Evolutionary conservation across 2,329 filamentous ascomycete genomes (phyloP).

Genomic region (Byssothecium circinans): DNA sequence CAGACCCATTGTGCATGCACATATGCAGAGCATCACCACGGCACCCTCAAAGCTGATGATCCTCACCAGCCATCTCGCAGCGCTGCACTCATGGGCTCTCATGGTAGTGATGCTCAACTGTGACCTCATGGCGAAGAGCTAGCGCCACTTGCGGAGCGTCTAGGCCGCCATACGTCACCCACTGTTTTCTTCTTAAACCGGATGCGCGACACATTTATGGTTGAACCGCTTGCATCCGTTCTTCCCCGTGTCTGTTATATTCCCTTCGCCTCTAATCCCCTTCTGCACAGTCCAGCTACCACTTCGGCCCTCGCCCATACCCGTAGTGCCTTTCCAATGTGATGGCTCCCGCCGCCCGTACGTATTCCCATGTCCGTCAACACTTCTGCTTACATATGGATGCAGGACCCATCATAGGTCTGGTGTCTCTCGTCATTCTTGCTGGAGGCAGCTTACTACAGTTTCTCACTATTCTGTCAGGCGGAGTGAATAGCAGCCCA

Average conservation of each 20-base stretch:
- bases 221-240: constrained; percentile 6
- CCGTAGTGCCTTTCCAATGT: background rate
- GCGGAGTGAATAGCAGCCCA: constrained; percentile 57
- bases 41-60: no score
- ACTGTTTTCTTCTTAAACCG: constrained; percentile 7
- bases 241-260: background rate
- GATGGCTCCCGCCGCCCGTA: background rate
- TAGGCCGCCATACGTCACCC: constrained; percentile 11
- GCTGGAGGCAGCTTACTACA: constrained; percentile 64
- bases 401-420: constrained; percentile 58
- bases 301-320: background rate
- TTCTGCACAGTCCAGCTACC: background rate
- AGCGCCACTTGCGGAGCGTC: background rate
- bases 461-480: constrained; percentile 67
- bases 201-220: constrained; percentile 4
- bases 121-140: constrained; percentile 6
- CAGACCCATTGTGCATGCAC: no score
- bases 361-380: background rate
- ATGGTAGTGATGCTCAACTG: background rate
- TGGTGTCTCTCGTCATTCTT: constrained; percentile 63
- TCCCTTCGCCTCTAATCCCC: background rate
- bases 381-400: background rate
- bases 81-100: no score
- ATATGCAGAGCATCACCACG: no score
- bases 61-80: no score